Percentiles rank a stretch among this genome's conserved stretches.
phyloP scores from a whole-genome alignment of 257 asterid genomes.

The Solanum rostratum region DNA sequence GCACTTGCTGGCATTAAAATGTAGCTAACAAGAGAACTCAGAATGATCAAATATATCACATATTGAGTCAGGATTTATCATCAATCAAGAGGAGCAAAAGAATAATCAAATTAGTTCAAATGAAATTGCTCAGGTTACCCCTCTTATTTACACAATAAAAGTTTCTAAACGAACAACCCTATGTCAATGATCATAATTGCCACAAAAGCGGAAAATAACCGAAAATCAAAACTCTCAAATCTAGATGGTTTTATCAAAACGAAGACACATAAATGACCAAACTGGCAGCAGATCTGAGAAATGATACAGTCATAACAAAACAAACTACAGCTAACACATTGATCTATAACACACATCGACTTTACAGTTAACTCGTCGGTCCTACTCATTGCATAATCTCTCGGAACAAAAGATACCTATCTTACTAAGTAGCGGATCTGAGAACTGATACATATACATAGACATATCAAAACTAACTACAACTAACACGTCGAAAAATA shows the following conservation, averaged over 20 bases:
- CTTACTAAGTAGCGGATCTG: neutral
- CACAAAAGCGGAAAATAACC: neutral
- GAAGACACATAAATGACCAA: neutral
- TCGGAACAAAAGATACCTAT: neutral
- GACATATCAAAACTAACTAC: neutral
- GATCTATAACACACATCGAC: neutral
- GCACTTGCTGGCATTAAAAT: neutral
- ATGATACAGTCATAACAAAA: neutral
- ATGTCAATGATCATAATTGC: neutral
- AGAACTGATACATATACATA: neutral
- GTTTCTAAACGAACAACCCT: neutral
- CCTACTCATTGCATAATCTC: neutral
- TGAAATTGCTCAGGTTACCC: neutral
- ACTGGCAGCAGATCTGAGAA: neutral
- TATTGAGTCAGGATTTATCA: neutral
- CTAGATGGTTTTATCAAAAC: neutral
- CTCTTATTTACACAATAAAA: neutral
- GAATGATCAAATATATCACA: neutral
- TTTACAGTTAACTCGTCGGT: neutral
- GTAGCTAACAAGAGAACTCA: neutral
- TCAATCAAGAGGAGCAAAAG: neutral
- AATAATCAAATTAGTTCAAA: neutral
- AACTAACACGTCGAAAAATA: no score
- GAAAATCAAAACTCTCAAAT: neutral
- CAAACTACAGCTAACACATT: neutral